Evolutionary conservation across 2,329 filamentous ascomycete species (phyloP).

Genomic region (Xylariales sp.): DNA sequence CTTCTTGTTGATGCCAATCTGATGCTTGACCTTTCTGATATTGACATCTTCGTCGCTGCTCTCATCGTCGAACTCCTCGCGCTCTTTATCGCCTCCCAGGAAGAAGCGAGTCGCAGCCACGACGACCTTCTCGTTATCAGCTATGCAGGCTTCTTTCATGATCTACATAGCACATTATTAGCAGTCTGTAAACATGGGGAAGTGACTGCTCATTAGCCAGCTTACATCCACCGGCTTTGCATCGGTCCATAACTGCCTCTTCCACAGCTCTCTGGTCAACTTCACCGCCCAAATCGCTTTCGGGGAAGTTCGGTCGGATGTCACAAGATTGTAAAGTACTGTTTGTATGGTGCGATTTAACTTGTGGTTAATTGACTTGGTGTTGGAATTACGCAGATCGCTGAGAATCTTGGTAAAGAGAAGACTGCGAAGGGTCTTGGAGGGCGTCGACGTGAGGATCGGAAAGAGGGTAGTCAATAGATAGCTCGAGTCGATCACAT

Average conservation of each 20-base stretch:
- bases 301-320: conserved; percentile 76
- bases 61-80: conserved; percentile 89
- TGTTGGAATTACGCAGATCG: conserved; percentile 83
- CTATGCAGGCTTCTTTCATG: conserved; percentile 89
- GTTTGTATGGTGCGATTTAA: conserved; percentile 92
- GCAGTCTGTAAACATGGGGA: too few relatives aligned
- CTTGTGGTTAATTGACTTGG: conserved; percentile 83
- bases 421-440: conserved; percentile 79
- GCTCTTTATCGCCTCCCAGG: conserved; percentile 90
- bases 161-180: too few relatives aligned
- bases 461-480: conserved; percentile 92
- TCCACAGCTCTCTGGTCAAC: conserved; percentile 93
- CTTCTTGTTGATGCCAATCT: conserved; percentile 93
- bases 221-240: conserved; percentile 75
- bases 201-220: too few relatives aligned
- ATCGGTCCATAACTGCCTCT: conserved; percentile 92
- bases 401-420: conserved; percentile 84
- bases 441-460: conserved; percentile 85
- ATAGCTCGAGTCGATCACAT: conserved; percentile 79
- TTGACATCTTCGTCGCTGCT: conserved; percentile 78
- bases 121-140: conserved; percentile 90
- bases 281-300: conserved; percentile 96
- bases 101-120: conserved; percentile 89
- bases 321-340: conserved; percentile 86
- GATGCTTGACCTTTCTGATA: conserved; percentile 76